Conservation (phyloP, 345 rosid genomes). For the Triadica sebifera region DNA sequence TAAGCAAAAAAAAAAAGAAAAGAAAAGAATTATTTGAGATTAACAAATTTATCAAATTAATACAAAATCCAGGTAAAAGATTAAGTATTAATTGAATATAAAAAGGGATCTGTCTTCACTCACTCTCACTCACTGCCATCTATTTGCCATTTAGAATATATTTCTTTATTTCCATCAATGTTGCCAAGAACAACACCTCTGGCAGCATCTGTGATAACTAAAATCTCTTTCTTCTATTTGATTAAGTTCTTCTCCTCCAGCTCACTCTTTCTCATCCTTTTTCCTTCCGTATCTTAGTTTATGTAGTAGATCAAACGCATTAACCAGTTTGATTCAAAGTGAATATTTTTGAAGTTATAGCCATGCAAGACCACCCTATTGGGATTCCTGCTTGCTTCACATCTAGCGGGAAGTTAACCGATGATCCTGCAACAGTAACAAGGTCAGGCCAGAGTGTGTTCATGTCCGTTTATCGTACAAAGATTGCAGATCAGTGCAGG, state of each 20-base stretch:
- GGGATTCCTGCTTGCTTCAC: slow-evolving; percentile 67
- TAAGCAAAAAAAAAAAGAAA: no score
- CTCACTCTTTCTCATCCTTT: slow-evolving; percentile 18
- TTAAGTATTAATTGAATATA: slow-evolving; percentile 19
- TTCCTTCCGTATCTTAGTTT: background rate
- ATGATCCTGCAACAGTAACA: slow-evolving; percentile 48
- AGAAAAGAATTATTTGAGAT: no score
- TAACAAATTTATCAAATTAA: no score
- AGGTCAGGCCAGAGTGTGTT: slow-evolving; percentile 68
- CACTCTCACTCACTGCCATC: slow-evolving; percentile 40
- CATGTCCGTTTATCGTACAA: slow-evolving; percentile 57
- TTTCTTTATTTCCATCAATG: slow-evolving; percentile 25
- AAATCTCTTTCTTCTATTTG: background rate
- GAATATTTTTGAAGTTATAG: background rate
- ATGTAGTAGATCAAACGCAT: background rate
- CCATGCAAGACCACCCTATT: slow-evolving; percentile 51
- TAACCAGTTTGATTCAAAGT: slow-evolving; percentile 7
- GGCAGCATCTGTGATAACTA: slow-evolving; percentile 41
- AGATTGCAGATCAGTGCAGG: slow-evolving; percentile 57
- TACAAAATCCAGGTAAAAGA: slow-evolving; percentile 28
- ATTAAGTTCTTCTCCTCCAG: background rate
- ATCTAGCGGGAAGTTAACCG: slow-evolving; percentile 43
- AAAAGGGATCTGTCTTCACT: slow-evolving; percentile 18
- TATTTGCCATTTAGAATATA: slow-evolving; percentile 40
- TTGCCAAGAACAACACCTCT: no score